A percentile compares a stretch with the other conserved stretches of the same genome.
These are phyloP conservation scores for Plasmodium cynomolgi DNA, from an alignment of 169 alveolate genomes.

Conservation along the genomic window DNA sequence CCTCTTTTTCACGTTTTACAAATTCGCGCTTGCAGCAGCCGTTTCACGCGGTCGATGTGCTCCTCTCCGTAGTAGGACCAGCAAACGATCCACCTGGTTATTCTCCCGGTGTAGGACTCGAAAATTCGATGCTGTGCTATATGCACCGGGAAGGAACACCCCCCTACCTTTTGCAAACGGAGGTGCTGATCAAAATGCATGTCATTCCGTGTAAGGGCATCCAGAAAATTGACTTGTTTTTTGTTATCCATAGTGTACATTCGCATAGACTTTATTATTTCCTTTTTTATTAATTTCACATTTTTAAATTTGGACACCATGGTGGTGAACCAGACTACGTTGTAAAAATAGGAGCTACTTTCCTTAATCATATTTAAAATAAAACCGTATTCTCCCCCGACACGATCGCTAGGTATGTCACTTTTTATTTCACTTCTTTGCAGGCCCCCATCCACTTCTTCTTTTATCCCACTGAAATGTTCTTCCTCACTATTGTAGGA, in stretches of 20 bases:
- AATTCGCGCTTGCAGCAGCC: slow-evolving; percentile 12
- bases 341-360: slow-evolving; percentile 76
- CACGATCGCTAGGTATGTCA: not conserved
- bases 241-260: slow-evolving; percentile 55
- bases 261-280: slow-evolving; percentile 81
- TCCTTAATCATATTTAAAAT: slow-evolving; percentile 82
- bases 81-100: slow-evolving; percentile 83
- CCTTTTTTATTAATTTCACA: slow-evolving; percentile 80
- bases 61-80: slow-evolving; percentile 83
- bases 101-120: slow-evolving; percentile 77
- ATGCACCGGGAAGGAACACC: slow-evolving; percentile 48
- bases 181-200: slow-evolving; percentile 13
- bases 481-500: slow-evolving; percentile 1
- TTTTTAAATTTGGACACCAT: slow-evolving; percentile 79
- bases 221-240: slow-evolving; percentile 77
- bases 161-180: slow-evolving; percentile 14
- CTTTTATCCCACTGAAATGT: slow-evolving; percentile 1
- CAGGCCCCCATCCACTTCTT: not conserved
- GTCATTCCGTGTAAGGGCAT: slow-evolving; percentile 48
- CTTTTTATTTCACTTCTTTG: not conserved
- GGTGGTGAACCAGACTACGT: slow-evolving; percentile 84
- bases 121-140: slow-evolving; percentile 82
- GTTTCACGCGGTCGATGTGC: slow-evolving; percentile 71
- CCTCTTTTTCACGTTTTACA: not conserved
- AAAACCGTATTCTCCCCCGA: slow-evolving; percentile 82